These are phyloP conservation scores for Aureobasidium sp. DNA, from an alignment of 2,329 filamentous ascomycete genomes.

Conservation along the genomic window DNA sequence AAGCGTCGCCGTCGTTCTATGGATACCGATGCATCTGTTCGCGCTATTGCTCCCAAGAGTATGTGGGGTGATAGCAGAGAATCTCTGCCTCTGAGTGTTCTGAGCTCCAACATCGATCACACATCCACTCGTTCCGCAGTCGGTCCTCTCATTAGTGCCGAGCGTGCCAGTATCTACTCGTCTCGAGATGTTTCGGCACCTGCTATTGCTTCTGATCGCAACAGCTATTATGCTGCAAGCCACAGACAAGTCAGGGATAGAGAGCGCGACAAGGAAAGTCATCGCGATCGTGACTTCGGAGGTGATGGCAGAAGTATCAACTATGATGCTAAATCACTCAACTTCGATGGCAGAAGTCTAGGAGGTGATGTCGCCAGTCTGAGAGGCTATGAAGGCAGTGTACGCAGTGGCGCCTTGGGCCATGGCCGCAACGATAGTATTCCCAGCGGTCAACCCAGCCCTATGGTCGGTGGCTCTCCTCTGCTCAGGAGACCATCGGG, in stretches of 20 bases:
- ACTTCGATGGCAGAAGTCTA: conserved; percentile 15
- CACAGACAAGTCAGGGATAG: conserved; percentile 22
- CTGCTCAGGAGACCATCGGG: conserved; percentile 24
- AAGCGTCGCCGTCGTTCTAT: conserved; percentile 72
- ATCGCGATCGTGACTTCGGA: conserved; percentile 7
- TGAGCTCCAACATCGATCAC: conserved; percentile 57
- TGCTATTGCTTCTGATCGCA: conserved; percentile 64
- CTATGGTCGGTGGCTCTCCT: conserved; percentile 43
- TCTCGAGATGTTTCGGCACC: conserved; percentile 39
- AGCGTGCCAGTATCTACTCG: conserved; percentile 69
- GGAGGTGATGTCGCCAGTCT: conserved; percentile 61
- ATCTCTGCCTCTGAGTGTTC: conserved; percentile 67
- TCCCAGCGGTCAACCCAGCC: conserved; percentile 64
- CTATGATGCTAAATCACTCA: conserved; percentile 18
- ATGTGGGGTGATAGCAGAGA: conserved; percentile 76
- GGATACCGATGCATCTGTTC: conserved; percentile 78
- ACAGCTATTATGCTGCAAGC: conserved; percentile 67
- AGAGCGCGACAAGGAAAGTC: conserved; percentile 16
- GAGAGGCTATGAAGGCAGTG: conserved; percentile 71
- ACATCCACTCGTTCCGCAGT: conserved; percentile 43
- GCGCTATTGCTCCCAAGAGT: conserved; percentile 73
- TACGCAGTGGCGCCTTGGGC: conserved; percentile 67
- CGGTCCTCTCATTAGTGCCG: conserved; percentile 47
- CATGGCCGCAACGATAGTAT: conserved; percentile 78
- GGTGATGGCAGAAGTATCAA: conserved; percentile 15